Evolutionary conservation across 2,329 filamentous ascomycete genomes (phyloP), one percentile per base, ranked within the genome.

Genomic region (Aspergillus transmontanensis): DNA sequence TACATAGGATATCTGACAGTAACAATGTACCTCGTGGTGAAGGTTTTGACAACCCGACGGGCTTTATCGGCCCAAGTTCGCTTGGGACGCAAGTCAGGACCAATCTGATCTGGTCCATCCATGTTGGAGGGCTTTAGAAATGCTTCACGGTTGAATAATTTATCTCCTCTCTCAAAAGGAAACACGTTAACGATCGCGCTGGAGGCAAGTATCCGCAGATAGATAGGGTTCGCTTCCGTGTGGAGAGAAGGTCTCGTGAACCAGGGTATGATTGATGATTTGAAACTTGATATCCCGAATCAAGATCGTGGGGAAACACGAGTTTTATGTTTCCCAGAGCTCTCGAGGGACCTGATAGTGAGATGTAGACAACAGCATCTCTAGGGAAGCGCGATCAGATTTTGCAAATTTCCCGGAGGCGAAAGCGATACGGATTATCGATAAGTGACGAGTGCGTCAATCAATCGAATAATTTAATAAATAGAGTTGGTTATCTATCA

Each of bases 81-180:
- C 64, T 76, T 79, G 5, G 76, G 76, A n/a, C 71, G 66, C 61
- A 70, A 71, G 61, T 78, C 72, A 10, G 81, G 80, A 21, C 79
- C 79, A 62, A 82, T 81, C 67, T 76, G 76, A 64, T 83, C 81
- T 14, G 76, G 75, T 23, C 74, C 75, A 62, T 78, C 75, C 76
- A 78, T 75, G n/a, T 30, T 65, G 64, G 55, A 46, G 45, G 19
- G 7, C 39, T 43, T 41, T 9, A 3, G 39, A n/a, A n/a, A 41
- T 41, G 39, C n/a, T n/a, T 41, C 39, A 16, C 19, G 16, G 39
- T 9, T 10, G 39, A 19, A 41, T 1, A 41, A n/a, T 16, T 34
- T 41, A 14, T 19, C 39, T n/a, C n/a, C 6, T 41, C 34, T 41
- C 7, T 41, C 39, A 19, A 9, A 26, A 6, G n/a, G 7, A 54